A percentile compares a stretch with the other conserved stretches of the same genome.
These are phyloP conservation scores for Diplogelasinospora grovesii DNA, from an alignment of 495 filamentous ascomycete species.

Conservation along the genomic window DNA sequence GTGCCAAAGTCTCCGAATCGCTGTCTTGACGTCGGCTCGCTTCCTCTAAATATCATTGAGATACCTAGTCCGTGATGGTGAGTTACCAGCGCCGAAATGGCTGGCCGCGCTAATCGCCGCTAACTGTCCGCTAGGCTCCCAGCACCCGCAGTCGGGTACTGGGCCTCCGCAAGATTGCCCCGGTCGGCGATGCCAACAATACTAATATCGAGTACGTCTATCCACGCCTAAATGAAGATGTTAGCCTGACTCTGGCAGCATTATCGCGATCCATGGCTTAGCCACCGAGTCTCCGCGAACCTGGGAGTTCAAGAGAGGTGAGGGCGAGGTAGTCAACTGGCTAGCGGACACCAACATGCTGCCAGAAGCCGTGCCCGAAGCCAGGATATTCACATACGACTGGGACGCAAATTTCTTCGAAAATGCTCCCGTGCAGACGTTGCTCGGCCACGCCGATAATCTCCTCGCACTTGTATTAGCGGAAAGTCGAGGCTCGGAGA, in stretches of 20 bases:
- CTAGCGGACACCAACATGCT: constrained; percentile 24
- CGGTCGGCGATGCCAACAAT: constrained; percentile 2
- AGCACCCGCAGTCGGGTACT: no score
- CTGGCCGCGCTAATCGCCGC: constrained; percentile 7
- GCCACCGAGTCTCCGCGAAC: constrained; percentile 14
- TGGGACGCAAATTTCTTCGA: constrained; percentile 20
- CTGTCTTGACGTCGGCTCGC: no score
- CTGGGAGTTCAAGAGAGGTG: constrained; percentile 12
- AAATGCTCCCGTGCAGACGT: constrained; percentile 10
- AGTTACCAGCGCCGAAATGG: no score
- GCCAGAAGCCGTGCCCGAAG: constrained; percentile 10
- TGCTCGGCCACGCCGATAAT: constrained; percentile 10
- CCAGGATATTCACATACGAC: constrained; percentile 22
- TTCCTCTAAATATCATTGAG: no score
- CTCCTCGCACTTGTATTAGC: constrained; percentile 5
- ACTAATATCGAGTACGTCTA: constrained; percentile 9
- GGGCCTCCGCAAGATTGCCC: constrained; percentile 6
- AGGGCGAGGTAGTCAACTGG: constrained; percentile 23
- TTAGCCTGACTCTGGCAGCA: constrained; percentile 8
- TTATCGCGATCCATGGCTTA: constrained; percentile 23
- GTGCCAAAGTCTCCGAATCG: no score
- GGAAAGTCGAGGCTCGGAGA: neutral
- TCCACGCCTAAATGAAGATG: neutral
- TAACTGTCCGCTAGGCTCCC: constrained; percentile 7
- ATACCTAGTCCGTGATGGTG: no score